phyloP scores from a whole-genome alignment of 768 basidiomycete genomes.

The Fomitopsis serialis region DNA sequence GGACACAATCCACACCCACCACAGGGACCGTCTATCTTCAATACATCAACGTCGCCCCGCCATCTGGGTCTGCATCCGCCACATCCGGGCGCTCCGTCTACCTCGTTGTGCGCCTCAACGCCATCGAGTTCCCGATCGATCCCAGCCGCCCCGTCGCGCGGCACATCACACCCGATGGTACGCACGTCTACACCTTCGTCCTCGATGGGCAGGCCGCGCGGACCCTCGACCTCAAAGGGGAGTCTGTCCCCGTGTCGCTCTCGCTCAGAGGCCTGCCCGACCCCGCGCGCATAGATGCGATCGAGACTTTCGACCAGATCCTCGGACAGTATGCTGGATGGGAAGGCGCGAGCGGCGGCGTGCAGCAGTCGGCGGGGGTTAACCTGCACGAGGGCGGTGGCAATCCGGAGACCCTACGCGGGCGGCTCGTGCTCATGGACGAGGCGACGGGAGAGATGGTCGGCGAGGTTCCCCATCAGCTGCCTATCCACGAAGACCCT shows the following conservation, averaged over 20 bases:
- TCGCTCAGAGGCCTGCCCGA: slow-evolving; percentile 14
- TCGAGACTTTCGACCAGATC: slow-evolving; percentile 62
- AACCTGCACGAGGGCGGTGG: neutral
- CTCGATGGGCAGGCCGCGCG: slow-evolving; percentile 22
- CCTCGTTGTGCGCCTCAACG: slow-evolving; percentile 55
- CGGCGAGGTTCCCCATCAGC: slow-evolving; percentile 56
- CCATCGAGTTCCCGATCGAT: slow-evolving; percentile 55
- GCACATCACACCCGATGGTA: slow-evolving; percentile 26
- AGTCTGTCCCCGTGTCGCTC: slow-evolving; percentile 17
- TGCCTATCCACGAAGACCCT: slow-evolving; percentile 56
- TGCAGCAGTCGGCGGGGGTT: neutral
- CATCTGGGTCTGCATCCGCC: slow-evolving; percentile 5
- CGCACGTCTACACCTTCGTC: slow-evolving; percentile 41
- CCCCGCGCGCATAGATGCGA: slow-evolving; percentile 42
- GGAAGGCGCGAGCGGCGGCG: slow-evolving; percentile 14
- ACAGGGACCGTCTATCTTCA: neutral
- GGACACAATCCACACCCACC: neutral
- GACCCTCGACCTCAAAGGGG: slow-evolving; percentile 6
- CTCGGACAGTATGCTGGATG: slow-evolving; percentile 60
- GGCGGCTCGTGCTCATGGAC: slow-evolving; percentile 67
- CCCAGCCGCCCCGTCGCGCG: slow-evolving; percentile 45
- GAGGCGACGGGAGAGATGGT: slow-evolving; percentile 68
- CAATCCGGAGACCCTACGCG: slow-evolving; percentile 25
- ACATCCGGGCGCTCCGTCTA: slow-evolving; percentile 33
- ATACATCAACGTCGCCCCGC: neutral